Base-by-base conservation (phyloP, 192 early-diverging fungal genomes). In the Coemansia sp. region DNA sequence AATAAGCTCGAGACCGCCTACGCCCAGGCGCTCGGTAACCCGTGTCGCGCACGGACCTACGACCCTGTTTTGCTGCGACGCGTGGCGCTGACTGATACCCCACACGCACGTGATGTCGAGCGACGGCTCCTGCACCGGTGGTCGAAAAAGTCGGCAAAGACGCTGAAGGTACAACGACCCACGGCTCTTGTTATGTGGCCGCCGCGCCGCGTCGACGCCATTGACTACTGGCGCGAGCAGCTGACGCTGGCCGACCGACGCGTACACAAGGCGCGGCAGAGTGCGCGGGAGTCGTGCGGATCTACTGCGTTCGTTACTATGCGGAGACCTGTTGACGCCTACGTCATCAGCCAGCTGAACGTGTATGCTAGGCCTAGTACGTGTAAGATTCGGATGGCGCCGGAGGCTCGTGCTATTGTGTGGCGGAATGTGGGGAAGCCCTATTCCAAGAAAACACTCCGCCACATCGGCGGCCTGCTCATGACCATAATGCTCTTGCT, bases 251-350 rank as follows among this genome's bases (percentile, higher is more conserved):
- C 86, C 36, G 91, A 94, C 73, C 72, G 76, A 59, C 71, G 36
- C 33, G 55, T 84, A 38, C 65, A 73, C 59, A 24, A 77, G 76
- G 79, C 88, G 67, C 79, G 76, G 13, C 18, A 18, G 43, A 44
- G 43, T 3, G 55, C 42, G 33, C 24, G 18, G 5, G 43, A 44
- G 8, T 65, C 67, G 6, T 65, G 57, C 2, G 64, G 89, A 9
- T 85, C 85, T 5, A 86, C 90, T 40, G 92, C 88, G 2, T 94
- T 94, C 67, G 91, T 94, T 16, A 94, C 91, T 5, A 91, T 91
- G 82, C 83, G 87, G 64, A 79, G 85, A 16, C 80, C 91, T 7
- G 80, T 80, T 15, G 89, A 90, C 65, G 92, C 92, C 74, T 85
- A 88, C 73, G 72, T 91, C 13, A 78, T 89, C 31, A 79, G 88